Evolutionary conservation across 1,139 yeast species (phyloP), one percentile per base, ranked within the genome.

Genomic region (Zygoascus meyerae): DNA sequence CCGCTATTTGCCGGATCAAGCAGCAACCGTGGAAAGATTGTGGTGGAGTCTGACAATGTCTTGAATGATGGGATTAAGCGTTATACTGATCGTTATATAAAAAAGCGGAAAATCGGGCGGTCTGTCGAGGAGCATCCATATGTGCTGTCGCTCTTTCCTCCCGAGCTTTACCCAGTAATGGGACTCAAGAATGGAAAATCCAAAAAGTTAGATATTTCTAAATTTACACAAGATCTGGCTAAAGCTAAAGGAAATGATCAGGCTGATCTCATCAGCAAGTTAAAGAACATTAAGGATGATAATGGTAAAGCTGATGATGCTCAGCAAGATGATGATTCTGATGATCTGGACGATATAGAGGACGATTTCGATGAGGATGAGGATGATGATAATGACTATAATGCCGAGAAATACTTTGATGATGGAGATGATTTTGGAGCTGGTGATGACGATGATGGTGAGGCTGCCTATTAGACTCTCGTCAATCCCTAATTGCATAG

Each of bases 51-150:
- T 18, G 67, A 63, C 32, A 55, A 55, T 28, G 42, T 48, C 51
- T 14, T 54, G 6, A 56, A 55, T 16, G 71, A 67, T 45, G 65
- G 65, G 15, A 60, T 68, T 37, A 56, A 62, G 50, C 55, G 72
- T 32, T 68, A 66, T 50, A 63, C 68, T 5, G 72, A 68, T 51
- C 48, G 59, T 40, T 68, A 66, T 51, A 73, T 83, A 55, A 83
- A 83, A 60, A 81, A 79, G 53, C 77, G 86, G 48, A 82, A 78
- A 58, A 75, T 82, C n/a, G 92, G 92, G 1, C 74, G 83, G 48
- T 81, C 94, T 2, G 77, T 85, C 14, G 84, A 83, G 54, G 95
- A 86, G 49, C 94, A 86, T 66, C 95, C 96, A 1, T 87, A 83
- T 62, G 51, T 51, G 43, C 50, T 61, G 30, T 55, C 55, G 33